phyloP scores from a whole-genome alignment of 2,329 filamentous ascomycete species.

The Diaporthe vexans region DNA sequence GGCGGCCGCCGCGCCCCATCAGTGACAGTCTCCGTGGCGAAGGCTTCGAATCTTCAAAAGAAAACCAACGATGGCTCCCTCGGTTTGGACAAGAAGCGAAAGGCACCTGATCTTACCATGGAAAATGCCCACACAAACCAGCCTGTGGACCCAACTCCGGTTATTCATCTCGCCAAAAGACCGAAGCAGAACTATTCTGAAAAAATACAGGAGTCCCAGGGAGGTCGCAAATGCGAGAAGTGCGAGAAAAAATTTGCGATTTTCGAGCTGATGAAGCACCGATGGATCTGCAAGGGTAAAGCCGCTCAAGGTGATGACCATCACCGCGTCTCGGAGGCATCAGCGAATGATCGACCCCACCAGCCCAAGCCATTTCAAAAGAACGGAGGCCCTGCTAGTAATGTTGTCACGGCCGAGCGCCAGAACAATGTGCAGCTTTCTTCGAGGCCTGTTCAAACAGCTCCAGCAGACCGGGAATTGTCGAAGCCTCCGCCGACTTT shows the following conservation, averaged over 20 bases:
- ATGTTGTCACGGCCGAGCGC: not conserved
- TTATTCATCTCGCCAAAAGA: not conserved
- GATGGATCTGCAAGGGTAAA: no score
- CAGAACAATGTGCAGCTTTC: not conserved
- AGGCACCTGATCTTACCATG: not conserved
- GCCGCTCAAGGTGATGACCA: not conserved
- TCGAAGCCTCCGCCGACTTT: not conserved
- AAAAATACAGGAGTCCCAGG: no score
- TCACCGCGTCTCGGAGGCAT: not conserved
- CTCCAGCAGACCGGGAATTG: not conserved
- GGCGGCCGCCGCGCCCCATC: no score
- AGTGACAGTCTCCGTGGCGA: not conserved
- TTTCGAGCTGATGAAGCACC: not conserved
- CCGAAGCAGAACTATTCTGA: not conserved
- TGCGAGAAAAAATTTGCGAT: not conserved
- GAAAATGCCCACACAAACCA: not conserved
- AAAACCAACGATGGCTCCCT: rapidly evolving
- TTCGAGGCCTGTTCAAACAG: not conserved
- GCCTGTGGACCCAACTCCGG: not conserved
- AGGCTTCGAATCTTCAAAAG: not conserved
- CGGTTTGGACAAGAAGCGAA: not conserved
- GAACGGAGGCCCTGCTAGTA: no score
- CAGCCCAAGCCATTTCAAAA: not conserved
- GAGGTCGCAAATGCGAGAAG: not conserved
- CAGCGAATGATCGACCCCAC: not conserved